phyloP scores from a whole-genome alignment of 164 flowering plant genomes.

The Vitis labrusca region DNA sequence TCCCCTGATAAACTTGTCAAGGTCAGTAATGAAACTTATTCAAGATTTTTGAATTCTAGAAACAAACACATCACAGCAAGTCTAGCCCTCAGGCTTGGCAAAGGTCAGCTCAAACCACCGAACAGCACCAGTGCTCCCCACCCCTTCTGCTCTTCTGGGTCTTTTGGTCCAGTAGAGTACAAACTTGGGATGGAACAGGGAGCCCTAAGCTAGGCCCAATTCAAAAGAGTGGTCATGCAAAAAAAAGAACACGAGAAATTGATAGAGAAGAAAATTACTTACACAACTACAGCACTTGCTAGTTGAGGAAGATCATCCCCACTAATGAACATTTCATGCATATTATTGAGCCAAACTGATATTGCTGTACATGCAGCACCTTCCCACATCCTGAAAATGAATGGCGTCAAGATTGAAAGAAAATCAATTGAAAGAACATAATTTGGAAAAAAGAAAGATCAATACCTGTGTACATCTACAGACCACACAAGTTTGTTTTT shows the following conservation, averaged over 20 bases:
- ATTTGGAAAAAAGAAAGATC: not conserved
- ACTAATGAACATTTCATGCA: conserved; percentile 40
- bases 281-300: conserved; percentile 79
- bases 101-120: not conserved
- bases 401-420: conserved; percentile 5
- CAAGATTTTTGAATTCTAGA: too few species aligned
- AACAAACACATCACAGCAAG: too few species aligned
- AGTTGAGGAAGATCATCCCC: conserved; percentile 83
- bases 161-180: not conserved
- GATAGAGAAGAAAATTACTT: conserved; percentile 31
- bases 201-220: not conserved
- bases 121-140: not conserved
- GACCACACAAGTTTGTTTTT: conserved; percentile 83
- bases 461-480: conserved; percentile 85
- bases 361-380: conserved; percentile 84
- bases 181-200: not conserved
- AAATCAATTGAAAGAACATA: not conserved
- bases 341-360: conserved; percentile 78
- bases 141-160: too few species aligned
- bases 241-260: not conserved
- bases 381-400: conserved; percentile 76
- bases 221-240: not conserved
- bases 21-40: too few species aligned
- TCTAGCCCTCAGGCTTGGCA: too few species aligned
- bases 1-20: not conserved